phyloP scores from a whole-genome alignment of 2,329 filamentous ascomycete genomes.

The Sodiomyces alkalinus region DNA sequence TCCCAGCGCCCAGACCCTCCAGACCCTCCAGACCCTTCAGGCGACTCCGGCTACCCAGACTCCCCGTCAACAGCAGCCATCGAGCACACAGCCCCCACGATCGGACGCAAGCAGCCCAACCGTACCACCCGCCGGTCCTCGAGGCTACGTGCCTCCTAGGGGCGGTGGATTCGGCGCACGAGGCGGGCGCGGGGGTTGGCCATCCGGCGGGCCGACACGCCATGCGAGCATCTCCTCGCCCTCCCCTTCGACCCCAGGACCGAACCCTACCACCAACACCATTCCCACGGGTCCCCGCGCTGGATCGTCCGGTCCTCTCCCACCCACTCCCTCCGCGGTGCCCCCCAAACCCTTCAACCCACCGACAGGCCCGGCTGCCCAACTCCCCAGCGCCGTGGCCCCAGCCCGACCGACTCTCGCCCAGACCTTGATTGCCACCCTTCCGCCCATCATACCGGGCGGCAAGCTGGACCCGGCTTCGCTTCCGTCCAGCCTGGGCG shows the following conservation, averaged over 20 bases:
- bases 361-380: conserved; percentile 35
- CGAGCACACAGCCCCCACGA: conserved; percentile 15
- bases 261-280: conserved; percentile 16
- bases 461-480: conserved; percentile 36
- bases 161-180: conserved; percentile 28
- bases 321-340: not conserved
- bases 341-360: conserved; percentile 37
- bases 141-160: conserved; percentile 33
- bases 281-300: conserved; percentile 35
- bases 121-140: conserved; percentile 36
- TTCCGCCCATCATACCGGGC: conserved; percentile 36
- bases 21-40: too few relatives aligned
- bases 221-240: conserved; percentile 17
- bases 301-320: conserved; percentile 15
- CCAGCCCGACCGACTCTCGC: conserved; percentile 27
- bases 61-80: conserved; percentile 18
- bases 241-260: conserved; percentile 21
- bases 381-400: conserved; percentile 16
- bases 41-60: conserved; percentile 19
- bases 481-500: conserved; percentile 25
- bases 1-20: conserved; percentile 17
- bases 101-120: conserved; percentile 29
- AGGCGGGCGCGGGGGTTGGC: conserved; percentile 31
- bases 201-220: conserved; percentile 10
- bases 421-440: conserved; percentile 33